A percentile compares a stretch with the other conserved stretches of the same genome.
These are phyloP conservation scores for Peziza echinospora DNA, from an alignment of 495 filamentous ascomycete species.

Conservation along the genomic window DNA sequence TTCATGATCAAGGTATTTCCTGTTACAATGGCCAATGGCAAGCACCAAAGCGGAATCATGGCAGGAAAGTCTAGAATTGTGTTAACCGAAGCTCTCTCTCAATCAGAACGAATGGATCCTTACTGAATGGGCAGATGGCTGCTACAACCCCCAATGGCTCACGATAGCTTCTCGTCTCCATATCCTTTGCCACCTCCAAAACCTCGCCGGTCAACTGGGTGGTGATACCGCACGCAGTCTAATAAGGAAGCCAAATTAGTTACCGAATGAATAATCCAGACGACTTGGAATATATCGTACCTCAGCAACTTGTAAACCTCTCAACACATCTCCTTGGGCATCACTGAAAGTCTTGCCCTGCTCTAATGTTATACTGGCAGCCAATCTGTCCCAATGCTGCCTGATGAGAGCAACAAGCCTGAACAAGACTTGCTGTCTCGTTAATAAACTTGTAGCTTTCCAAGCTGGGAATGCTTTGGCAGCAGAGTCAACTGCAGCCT, in stretches of 20 bases:
- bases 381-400: slow-evolving; percentile 86
- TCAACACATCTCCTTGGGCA: slow-evolving; percentile 82
- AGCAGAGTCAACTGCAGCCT: slow-evolving; percentile 69
- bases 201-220: slow-evolving; percentile 87
- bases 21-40: slow-evolving; percentile 81
- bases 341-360: slow-evolving; percentile 98
- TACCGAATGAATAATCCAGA: too few relatives aligned
- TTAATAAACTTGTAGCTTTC: slow-evolving; percentile 63
- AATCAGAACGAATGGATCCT: slow-evolving; percentile 22
- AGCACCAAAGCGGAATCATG: slow-evolving; percentile 98
- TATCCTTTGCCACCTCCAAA: slow-evolving; percentile 92
- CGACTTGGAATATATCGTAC: slow-evolving; percentile 5
- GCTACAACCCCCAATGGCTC: slow-evolving; percentile 91
- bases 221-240: slow-evolving; percentile 77
- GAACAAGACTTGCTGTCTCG: slow-evolving; percentile 92
- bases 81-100: not conserved
- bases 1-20: slow-evolving; percentile 92
- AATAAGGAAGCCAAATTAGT: not conserved
- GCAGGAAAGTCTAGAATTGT: slow-evolving; percentile 89
- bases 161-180: slow-evolving; percentile 86
- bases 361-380: slow-evolving; percentile 88
- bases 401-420: slow-evolving; percentile 78
- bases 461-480: slow-evolving; percentile 77
- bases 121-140: slow-evolving; percentile 96
- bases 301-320: slow-evolving; percentile 90